Evolutionary conservation across 805 yeast species (phyloP), one percentile per base, ranked within the genome.

Genomic region (Wickerhamomyces alni): DNA sequence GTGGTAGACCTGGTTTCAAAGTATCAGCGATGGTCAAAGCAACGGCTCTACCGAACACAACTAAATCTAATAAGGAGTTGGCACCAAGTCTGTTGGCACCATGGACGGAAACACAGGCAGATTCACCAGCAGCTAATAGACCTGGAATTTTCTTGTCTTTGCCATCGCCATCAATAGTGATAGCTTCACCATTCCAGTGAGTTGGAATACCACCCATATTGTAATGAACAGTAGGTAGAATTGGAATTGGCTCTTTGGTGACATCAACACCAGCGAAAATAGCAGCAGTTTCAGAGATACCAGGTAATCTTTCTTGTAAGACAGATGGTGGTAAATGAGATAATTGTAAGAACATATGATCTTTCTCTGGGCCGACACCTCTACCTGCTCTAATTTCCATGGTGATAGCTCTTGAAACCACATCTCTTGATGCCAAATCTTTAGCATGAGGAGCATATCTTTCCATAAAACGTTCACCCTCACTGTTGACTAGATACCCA

Each of bases 141-240:
- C 99, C 99, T 58, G 91, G 93, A 46, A 91, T 93, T 52, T 84
- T 78, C 60, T 75, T 78, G 64, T 93, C 99, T 58, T 91, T 80
- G 55, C 99, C 99, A 37, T 74, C 68, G 60, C 77, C 91, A 60
- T 84, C 87, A 56, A 82, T 61, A 35, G 87, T 87, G 47, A 91
- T 63, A 38, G 80, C 97, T 72, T 91, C 97, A 73, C 98, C 99
- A 51, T 82, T 85, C 84, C 87, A 93, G 66, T 83, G 87, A 52
- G 99, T 93, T 66, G 99, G 99, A 52, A 91, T 87, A 80, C 98
- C 98, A 68, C 99, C 99, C 99, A 91, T 91, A 70, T 91, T 91
- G 75, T 93, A 91, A 70, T 91, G 99, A 46, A 93, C 99, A 51
- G 99, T 91, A 56, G 99, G 99, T 55, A 93, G 69, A 56, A 91